Base-by-base conservation (phyloP, 2,329 filamentous ascomycete genomes). In the Akanthomyces muscarius region DNA sequence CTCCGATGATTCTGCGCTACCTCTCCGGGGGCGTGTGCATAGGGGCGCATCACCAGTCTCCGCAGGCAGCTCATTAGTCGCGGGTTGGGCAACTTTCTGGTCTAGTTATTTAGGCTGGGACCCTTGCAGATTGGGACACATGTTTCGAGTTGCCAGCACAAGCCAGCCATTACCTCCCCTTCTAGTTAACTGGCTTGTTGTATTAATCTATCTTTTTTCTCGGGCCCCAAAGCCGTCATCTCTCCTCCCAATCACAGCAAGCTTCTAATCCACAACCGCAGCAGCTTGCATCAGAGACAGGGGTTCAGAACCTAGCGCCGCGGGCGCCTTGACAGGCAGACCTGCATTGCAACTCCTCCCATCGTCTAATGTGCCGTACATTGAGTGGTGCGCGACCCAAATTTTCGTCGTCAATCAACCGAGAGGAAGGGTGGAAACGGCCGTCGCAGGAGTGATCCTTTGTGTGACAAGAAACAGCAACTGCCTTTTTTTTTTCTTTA, bases 361-460 rank as follows among this genome's bases (percentile, higher is more conserved):
- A 18, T 48, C 36, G 23, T 3, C 33, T 23, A 48, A 51, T 38
- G 18, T 42, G 44, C 57, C 30, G 48, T 14, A 5, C 11, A 41
- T 16, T 33, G 28, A 30, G 59, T 47, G 47, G 48, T 54, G 23
- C 59, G 48, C 59, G 59, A 41, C 47, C 47, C 58, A 61, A 23
- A 25, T 4, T 14, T 50, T 23, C 10, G 33, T 41, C 13, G 3
- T 23, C 23, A 21, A 42, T 36, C 33, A 36, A 11, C 33, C 33
- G 33, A 38, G 4, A n/a, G 2, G 14, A 36, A 14, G 11, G 25
- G 14, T 6, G 16, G 10, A 58, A 30, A 38, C 21, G n/a, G 28
- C 28, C 28, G 53, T 21, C 7, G 38, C 21, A 23, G n/a, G 13
- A 54, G 23, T 18, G 23, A 33, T 16, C 5, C 18, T 33, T 41